Conservation (phyloP, 768 basidiomycete genomes). For the Butyriboletus loyo region DNA sequence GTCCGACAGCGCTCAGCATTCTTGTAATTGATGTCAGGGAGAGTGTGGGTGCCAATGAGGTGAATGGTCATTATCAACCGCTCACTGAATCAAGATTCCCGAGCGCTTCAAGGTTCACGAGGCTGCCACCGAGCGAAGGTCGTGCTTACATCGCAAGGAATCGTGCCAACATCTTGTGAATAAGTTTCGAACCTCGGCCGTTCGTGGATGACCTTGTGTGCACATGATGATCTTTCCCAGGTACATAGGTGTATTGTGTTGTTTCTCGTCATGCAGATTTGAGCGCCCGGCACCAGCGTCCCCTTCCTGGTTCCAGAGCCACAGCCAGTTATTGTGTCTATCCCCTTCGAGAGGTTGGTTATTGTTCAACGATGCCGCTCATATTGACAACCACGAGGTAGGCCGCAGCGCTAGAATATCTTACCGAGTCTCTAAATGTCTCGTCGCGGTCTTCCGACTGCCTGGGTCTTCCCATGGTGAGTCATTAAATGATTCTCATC, state of each 20-base stretch:
- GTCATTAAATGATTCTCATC: neutral
- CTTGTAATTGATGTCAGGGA: neutral
- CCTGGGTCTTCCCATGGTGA: no score
- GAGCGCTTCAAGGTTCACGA: neutral
- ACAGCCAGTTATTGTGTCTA: neutral
- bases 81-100: neutral
- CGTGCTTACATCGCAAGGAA: neutral
- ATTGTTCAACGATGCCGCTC: neutral
- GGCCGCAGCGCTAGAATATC: neutral
- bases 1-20: neutral
- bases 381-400: neutral
- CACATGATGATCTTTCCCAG: neutral
- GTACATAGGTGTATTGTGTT: neutral
- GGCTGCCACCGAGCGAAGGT: neutral
- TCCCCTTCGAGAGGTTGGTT: neutral
- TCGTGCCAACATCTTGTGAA: neutral
- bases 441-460: no score
- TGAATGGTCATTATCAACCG: neutral
- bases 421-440: neutral
- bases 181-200: neutral
- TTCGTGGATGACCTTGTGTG: neutral
- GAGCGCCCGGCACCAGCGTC: neutral
- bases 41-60: neutral
- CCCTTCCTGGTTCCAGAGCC: neutral
- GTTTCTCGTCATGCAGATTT: neutral